Base-by-base conservation (phyloP, 768 basidiomycete species). In the Clathrus columnatus region DNA sequence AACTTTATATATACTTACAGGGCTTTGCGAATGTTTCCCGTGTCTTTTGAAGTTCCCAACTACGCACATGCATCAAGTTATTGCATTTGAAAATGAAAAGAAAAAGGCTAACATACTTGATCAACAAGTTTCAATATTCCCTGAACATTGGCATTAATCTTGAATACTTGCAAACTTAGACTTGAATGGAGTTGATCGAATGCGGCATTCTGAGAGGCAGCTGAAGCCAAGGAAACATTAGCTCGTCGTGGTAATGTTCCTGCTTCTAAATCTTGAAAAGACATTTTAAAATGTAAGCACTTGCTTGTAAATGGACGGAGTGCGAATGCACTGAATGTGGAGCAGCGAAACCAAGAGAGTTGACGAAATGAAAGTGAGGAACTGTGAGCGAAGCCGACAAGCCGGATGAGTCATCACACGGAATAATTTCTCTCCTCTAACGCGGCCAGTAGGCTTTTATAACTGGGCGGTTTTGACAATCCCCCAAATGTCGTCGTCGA, bases 81-180 rank as follows among this genome's bases (percentile, higher is more conserved):
- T n/a, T n/a, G n/a, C 23, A 26, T 24, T 43, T 44, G 42, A n/a
- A 18, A 51, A 44, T 16, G 6, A 53, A 11, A 21, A 3, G 23
- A 14, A 21, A 42, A 53, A 43, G 51, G 11, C 17, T 32, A 14
- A 44, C 41, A 21, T 48, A 54, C 53, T 68, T 94, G 89, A 65
- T 98, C 93, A n/a, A 98, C 91, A n/a, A 93, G 78, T 70, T 90
- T 91, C 62, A 91, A 69, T 48, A 99, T 94, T 16, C 90, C 95
- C 64, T 95, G 91, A 2, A 97, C 92, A 70, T 99, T 99, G 57
- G 90, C 82, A 64, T 95, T 94, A 74, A 98, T 92, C 80, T 98
- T 98, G 85, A 98, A 97, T 56, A 95, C 91, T 68, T 98, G 94
- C 5, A 98, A 77, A 0, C 87, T 87, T 57, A 92, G 70, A 14